These are phyloP conservation scores for Candida hispaniensis DNA, from an alignment of 805 yeast genomes.

Conservation along the genomic window DNA sequence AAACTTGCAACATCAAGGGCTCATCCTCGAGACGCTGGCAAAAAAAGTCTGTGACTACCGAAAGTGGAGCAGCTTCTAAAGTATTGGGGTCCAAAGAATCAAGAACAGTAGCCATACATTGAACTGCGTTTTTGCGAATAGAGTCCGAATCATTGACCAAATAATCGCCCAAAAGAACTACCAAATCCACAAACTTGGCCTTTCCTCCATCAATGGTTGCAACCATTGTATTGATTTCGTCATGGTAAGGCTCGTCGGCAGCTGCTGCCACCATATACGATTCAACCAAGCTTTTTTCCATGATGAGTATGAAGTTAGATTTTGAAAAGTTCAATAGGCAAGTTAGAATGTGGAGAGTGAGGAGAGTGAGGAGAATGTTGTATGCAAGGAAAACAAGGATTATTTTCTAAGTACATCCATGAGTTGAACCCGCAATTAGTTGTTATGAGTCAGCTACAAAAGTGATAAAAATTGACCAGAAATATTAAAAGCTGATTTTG, in stretches of 20 bases:
- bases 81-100: slow-evolving; percentile 24
- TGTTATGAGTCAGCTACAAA: no score
- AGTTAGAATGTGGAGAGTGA: no score
- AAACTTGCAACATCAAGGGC: slow-evolving; percentile 40
- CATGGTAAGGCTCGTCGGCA: slow-evolving; percentile 1
- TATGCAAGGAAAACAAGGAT: no score
- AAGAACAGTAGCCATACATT: slow-evolving; percentile 35
- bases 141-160: slow-evolving; percentile 49
- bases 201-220: slow-evolving; percentile 22
- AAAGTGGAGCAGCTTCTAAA: slow-evolving; percentile 30
- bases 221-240: slow-evolving; percentile 1
- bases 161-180: slow-evolving; percentile 48
- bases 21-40: slow-evolving; percentile 58
- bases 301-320: not conserved
- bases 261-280: slow-evolving; percentile 21
- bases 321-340: slow-evolving; percentile 3
- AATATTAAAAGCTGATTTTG: no score
- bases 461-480: no score
- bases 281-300: slow-evolving; percentile 22
- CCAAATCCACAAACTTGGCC: slow-evolving; percentile 40
- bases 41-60: slow-evolving; percentile 40
- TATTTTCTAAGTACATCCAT: no score
- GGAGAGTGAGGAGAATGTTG: no score
- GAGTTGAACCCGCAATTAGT: no score
- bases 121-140: slow-evolving; percentile 36